Evolutionary conservation across 2,329 filamentous ascomycete species (phyloP).

Genomic region (Macroventuria anomochaeta): DNA sequence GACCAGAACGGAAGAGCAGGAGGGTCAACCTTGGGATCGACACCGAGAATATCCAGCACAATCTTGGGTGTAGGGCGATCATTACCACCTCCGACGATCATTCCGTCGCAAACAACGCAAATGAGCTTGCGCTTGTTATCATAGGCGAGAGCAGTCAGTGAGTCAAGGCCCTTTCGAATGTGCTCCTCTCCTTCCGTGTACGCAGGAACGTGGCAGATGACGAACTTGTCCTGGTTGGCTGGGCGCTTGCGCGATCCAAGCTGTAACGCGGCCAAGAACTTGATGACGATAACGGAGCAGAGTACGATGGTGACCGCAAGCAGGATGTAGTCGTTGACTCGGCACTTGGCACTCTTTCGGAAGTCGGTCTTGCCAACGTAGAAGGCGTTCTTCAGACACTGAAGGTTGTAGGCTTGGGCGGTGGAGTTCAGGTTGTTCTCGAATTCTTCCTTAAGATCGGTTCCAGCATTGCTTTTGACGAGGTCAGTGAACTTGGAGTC

Average conservation of each 20-base stretch:
- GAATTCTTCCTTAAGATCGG: conserved; percentile 74
- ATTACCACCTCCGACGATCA: conserved; percentile 95
- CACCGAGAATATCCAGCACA: conserved; percentile 93
- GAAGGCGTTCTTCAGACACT: conserved; percentile 84
- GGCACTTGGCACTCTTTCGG: conserved; percentile 75
- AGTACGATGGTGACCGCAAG: conserved; percentile 86
- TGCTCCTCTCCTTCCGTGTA: conserved; percentile 99
- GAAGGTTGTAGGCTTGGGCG: conserved; percentile 70
- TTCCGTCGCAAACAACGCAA: conserved; percentile 94
- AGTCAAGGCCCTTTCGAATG: conserved; percentile 89
- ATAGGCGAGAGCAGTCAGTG: conserved; percentile 90
- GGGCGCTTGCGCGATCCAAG: conserved; percentile 91
- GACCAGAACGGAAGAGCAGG: conserved; percentile 94
- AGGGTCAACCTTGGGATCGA: conserved; percentile 95
- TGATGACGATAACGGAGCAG: conserved; percentile 78
- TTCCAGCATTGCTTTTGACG: conserved; percentile 77
- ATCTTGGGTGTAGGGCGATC: conserved; percentile 97
- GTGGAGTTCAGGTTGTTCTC: conserved; percentile 60
- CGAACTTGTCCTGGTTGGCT: conserved; percentile 94
- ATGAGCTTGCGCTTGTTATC: conserved; percentile 99
- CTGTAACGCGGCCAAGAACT: conserved; percentile 92
- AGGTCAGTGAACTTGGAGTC: conserved; percentile 70
- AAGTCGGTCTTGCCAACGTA: conserved; percentile 87
- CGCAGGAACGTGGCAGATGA: conserved; percentile 96
- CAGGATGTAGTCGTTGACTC: conserved; percentile 89